Conservation (phyloP, 345 rosid species). For the Aquilaria malaccensis region DNA sequence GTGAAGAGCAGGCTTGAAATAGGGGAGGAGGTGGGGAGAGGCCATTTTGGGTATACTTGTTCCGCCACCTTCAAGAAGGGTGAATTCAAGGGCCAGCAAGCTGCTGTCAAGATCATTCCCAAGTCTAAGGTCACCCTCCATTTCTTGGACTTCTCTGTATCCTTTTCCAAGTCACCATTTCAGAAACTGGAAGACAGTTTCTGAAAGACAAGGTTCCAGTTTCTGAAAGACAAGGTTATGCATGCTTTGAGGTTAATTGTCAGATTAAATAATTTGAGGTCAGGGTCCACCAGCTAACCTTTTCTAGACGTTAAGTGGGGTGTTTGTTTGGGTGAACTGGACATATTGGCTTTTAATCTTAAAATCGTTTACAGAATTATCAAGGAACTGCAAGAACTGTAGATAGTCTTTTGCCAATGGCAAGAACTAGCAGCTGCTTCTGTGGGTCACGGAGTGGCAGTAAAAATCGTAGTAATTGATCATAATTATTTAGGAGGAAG, state of each 20-base stretch:
- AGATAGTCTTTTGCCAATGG: constrained; percentile 6
- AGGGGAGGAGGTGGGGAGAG: constrained; percentile 90
- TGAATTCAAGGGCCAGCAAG: constrained; percentile 71
- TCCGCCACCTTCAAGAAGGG: constrained; percentile 91
- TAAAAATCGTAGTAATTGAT: constrained; percentile 15
- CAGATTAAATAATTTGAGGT: constrained; percentile 3
- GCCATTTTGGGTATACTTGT: constrained; percentile 97
- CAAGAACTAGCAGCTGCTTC: constrained; percentile 13
- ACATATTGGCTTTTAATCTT: constrained; percentile 6
- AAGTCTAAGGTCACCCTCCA: constrained; percentile 60
- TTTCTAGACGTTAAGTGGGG: constrained; percentile 2
- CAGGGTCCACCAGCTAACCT: constrained; percentile 12
- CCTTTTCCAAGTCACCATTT: background rate
- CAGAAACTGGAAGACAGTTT: background rate
- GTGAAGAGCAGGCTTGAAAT: constrained; percentile 54
- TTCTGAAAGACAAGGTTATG: background rate
- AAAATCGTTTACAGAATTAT: constrained; percentile 13
- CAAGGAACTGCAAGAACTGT: constrained; percentile 18
- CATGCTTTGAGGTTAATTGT: constrained; percentile 20
- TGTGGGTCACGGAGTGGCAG: background rate
- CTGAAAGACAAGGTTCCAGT: background rate
- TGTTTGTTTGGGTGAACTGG: too few relatives aligned
- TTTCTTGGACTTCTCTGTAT: background rate
- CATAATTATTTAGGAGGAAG: constrained; percentile 17
- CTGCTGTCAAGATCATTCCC: constrained; percentile 92